A percentile compares a stretch with the other conserved stretches of the same genome.
Evolutionary conservation across 148 eudicot genomes (phyloP).

Genomic region (Diospyros lotus): DNA sequence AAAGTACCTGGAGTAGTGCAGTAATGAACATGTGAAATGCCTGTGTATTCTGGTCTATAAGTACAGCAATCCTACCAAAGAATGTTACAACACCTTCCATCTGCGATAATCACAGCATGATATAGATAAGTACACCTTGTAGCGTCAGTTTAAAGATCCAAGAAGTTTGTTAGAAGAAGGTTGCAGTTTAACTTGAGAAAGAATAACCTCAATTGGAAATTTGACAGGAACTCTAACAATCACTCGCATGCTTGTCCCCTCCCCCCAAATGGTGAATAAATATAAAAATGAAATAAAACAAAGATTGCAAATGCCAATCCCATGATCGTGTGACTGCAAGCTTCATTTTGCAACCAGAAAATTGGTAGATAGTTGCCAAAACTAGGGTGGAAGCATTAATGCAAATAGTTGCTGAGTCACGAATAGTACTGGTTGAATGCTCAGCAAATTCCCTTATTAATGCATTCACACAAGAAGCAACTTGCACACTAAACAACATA

Average conservation of each 20-base stretch:
- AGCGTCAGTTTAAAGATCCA: neutral
- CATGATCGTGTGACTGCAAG: neutral
- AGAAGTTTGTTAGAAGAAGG: neutral
- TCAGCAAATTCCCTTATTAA: neutral
- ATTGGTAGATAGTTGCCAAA: neutral
- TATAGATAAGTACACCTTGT: too few relatives aligned
- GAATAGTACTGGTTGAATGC: neutral
- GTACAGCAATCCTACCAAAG: slow-evolving; percentile 81
- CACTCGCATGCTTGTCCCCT: neutral
- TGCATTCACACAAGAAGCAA: neutral
- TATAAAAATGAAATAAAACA: neutral
- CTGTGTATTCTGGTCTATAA: slow-evolving; percentile 91
- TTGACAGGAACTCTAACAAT: neutral
- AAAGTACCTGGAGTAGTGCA: slow-evolving; percentile 83
- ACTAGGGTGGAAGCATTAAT: neutral
- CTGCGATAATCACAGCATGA: slow-evolving; percentile 25
- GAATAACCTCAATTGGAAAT: neutral
- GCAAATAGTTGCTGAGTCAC: neutral
- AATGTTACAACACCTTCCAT: slow-evolving; percentile 91
- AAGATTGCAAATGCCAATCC: neutral
- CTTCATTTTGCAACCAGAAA: neutral
- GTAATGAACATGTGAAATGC: slow-evolving; percentile 91
- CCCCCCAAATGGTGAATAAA: neutral
- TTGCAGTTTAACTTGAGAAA: neutral
- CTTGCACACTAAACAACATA: neutral